Percentiles rank a stretch among this genome's conserved stretches.
phyloP scores from a whole-genome alignment of 1,284 basidiomycete species.

The Athelia psychrophila region DNA sequence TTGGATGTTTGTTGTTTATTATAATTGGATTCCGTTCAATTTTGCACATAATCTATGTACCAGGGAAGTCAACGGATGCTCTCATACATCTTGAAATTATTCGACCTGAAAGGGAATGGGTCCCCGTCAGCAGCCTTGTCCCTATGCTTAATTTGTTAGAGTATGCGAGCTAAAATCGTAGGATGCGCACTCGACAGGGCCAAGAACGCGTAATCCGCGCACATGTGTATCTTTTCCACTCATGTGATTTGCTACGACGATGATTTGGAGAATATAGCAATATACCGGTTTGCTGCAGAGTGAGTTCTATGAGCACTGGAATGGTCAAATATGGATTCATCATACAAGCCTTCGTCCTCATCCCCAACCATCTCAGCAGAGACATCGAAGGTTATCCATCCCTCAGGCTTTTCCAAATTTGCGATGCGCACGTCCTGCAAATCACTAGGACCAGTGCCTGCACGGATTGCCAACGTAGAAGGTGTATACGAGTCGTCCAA shows the following conservation, averaged over 20 bases:
- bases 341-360: conserved; percentile 64
- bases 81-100: conserved; percentile 75
- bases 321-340: conserved; percentile 10
- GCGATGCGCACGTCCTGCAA: conserved; percentile 89
- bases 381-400: conserved; percentile 93
- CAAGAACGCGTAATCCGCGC: conserved; percentile 83
- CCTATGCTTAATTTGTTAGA: conserved; percentile 23
- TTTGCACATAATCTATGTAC: background rate
- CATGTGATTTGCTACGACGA: conserved; percentile 92
- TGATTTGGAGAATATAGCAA: conserved; percentile 88
- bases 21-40: background rate
- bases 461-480: conserved; percentile 84
- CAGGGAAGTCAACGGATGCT: conserved; percentile 54
- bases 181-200: conserved; percentile 71
- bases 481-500: conserved; percentile 98
- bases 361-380: conserved; percentile 78
- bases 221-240: conserved; percentile 99
- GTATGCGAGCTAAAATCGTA: conserved; percentile 1
- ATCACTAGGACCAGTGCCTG: conserved; percentile 90
- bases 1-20: background rate
- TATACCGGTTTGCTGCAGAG: conserved; percentile 76
- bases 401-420: conserved; percentile 86
- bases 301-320: background rate
- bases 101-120: conserved; percentile 63
- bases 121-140: conserved; percentile 53